A percentile compares a stretch with the other conserved stretches of the same genome.
phyloP scores from a whole-genome alignment of 2,329 filamentous ascomycete species.

The Aureobasidium uvarum region DNA sequence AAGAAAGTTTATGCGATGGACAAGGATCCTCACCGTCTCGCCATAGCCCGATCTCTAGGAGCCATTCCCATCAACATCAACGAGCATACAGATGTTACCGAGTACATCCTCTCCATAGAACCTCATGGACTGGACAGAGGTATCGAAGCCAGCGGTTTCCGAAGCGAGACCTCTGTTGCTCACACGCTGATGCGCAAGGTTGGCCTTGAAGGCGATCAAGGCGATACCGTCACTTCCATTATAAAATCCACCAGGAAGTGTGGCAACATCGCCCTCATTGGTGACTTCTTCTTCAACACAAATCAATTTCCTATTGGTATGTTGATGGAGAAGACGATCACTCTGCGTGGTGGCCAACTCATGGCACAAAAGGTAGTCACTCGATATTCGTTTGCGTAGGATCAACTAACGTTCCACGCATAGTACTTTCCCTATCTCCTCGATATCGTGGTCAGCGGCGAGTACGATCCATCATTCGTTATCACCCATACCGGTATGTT shows the following conservation, averaged over 20 bases:
- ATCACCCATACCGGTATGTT: background rate
- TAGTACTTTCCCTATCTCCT: conserved; percentile 39
- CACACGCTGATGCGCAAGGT: conserved; percentile 22
- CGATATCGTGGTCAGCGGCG: conserved; percentile 33
- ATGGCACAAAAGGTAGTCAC: conserved; percentile 27
- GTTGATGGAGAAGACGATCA: conserved; percentile 29
- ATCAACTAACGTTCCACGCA: background rate
- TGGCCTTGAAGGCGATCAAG: conserved; percentile 23
- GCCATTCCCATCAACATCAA: conserved; percentile 26
- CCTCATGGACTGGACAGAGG: conserved; percentile 25
- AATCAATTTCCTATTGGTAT: conserved; percentile 27
- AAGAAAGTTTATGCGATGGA: conserved; percentile 59
- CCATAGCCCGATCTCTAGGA: conserved; percentile 36
- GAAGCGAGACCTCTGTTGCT: conserved; percentile 1
- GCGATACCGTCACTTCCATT: conserved; percentile 11
- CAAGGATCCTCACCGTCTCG: conserved; percentile 36
- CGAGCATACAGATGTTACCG: background rate
- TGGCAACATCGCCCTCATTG: conserved; percentile 28
- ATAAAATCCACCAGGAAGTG: conserved; percentile 28
- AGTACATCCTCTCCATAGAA: conserved; percentile 22
- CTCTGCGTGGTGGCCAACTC: conserved; percentile 24
- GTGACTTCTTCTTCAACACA: conserved; percentile 29
- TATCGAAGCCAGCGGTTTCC: conserved; percentile 26
- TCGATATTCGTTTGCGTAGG: no score
- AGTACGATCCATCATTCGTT: conserved; percentile 27